Evolutionary conservation across 2,329 filamentous ascomycete genomes (phyloP), one percentile per base, ranked within the genome.

Genomic region (Xylariomycetidae sp.): DNA sequence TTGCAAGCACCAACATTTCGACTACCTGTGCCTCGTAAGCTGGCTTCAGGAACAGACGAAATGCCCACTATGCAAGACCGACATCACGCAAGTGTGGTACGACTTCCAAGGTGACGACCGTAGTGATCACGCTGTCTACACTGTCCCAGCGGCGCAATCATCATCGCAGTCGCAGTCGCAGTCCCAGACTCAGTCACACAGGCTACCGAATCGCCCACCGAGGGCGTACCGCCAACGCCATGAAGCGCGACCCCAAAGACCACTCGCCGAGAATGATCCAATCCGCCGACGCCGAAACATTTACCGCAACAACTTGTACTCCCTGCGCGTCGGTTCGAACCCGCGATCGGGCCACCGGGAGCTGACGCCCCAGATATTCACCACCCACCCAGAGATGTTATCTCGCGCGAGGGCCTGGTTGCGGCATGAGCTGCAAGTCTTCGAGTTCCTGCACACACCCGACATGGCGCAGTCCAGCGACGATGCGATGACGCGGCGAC

Each of bases 301-400:
- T 44, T 96, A 97, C 57, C 70, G 73, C 14, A 61, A 82, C 39
- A 68, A 78, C 23, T 72, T 85, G 4, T 92, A 80, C 59, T 90
- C 86, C 3, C 71, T 87, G 2, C 86, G 94, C 48, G 77, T 96
- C 4, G 90, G 89, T 27, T 79, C 82, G 2, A 95, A 92, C 53
- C 74, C 77, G 1, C 61, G 81, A n/a, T 92, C 87, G 0, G 72
- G 76, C 16, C 92, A 90, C 59, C 73, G 72, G 26, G 83, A 88
- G 40, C 65, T 94, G 18, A 84, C 81, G 0, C 83, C 87, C 0
- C 59, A 70, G 4, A 58, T 76, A 7, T 82, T 96, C 53, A 66
- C 70, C 37, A 60, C 59, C 2, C 82, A 87, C 15, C 59, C 75
- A 1, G 74, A 80, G 15, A 72, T 95, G 0, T 72, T 88, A 13